Evolutionary conservation across 2,329 filamentous ascomycete genomes (phyloP).

Genomic region (Rhexocercosporidium sp.): DNA sequence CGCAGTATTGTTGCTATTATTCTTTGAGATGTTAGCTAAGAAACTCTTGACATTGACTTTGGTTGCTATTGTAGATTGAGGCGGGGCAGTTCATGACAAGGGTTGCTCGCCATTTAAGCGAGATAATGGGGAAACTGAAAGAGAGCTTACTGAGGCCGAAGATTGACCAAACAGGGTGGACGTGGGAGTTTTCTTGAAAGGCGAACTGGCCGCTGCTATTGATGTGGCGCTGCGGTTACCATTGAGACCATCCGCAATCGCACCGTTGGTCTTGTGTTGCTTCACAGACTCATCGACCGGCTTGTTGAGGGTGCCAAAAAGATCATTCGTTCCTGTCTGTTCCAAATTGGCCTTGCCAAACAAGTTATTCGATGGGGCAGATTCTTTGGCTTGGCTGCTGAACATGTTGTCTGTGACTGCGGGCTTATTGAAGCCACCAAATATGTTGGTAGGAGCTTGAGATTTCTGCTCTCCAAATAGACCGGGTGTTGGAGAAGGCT

Average conservation of each 20-base stretch:
- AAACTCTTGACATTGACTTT: background rate
- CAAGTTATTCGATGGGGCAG: background rate
- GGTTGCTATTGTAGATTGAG: background rate
- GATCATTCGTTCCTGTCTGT: slow-evolving; percentile 14
- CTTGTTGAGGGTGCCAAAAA: slow-evolving; percentile 33
- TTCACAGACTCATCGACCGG: slow-evolving; percentile 26
- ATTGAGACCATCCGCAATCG: background rate
- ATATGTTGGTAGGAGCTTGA: slow-evolving; percentile 9
- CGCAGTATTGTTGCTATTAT: slow-evolving; percentile 2
- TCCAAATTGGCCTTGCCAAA: slow-evolving; percentile 16
- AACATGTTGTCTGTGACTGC: slow-evolving; percentile 11
- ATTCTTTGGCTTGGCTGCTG: slow-evolving; percentile 4
- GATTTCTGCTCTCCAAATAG: slow-evolving; percentile 14
- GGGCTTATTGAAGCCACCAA: slow-evolving; percentile 12
- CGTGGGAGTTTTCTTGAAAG: background rate
- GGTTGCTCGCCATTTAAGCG: background rate
- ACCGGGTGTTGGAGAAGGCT: slow-evolving; percentile 7
- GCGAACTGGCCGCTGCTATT: background rate
- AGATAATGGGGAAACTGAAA: background rate
- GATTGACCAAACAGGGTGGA: slow-evolving; percentile 10
- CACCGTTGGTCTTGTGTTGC: slow-evolving; percentile 24
- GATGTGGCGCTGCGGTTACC: background rate
- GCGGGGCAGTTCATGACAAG: background rate
- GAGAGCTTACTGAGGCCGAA: slow-evolving; percentile 19
- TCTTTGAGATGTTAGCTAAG: slow-evolving; percentile 1